Conservation (phyloP, 208 protist species). For the Naegleria fowleri region DNA sequence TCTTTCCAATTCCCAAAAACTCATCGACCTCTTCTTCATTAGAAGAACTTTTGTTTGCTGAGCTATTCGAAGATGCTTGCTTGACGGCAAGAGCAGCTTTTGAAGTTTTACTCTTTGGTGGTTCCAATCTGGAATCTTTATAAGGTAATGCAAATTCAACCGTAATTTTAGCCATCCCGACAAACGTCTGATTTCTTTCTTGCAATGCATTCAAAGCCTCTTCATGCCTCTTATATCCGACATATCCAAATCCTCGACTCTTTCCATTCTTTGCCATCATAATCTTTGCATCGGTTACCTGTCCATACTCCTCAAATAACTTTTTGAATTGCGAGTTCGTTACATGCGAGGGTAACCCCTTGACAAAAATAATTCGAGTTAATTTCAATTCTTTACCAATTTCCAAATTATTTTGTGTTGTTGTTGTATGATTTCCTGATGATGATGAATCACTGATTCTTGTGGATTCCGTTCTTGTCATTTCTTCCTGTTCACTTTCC, state of each 20-base stretch:
- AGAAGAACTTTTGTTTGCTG: neutral
- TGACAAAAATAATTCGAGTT: constrained; percentile 20
- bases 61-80: neutral
- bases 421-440: neutral
- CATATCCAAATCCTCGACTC: constrained; percentile 22
- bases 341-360: neutral
- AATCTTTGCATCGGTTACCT: constrained; percentile 24
- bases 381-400: constrained; percentile 1
- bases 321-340: neutral
- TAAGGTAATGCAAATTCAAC: constrained; percentile 54
- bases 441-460: too few species aligned
- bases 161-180: constrained; percentile 13
- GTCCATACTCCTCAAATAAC: neutral
- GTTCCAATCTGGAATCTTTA: constrained; percentile 35
- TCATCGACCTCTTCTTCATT: constrained; percentile 6
- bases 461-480: too few species aligned
- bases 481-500: too few species aligned
- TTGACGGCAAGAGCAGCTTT: constrained; percentile 50
- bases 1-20: neutral
- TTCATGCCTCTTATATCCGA: constrained; percentile 3
- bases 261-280: neutral
- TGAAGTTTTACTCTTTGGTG: constrained; percentile 69
- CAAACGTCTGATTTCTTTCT: neutral
- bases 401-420: neutral
- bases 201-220: neutral